Conservation (phyloP, 2,329 filamentous ascomycete species). For the Colletotrichum sp. region DNA sequence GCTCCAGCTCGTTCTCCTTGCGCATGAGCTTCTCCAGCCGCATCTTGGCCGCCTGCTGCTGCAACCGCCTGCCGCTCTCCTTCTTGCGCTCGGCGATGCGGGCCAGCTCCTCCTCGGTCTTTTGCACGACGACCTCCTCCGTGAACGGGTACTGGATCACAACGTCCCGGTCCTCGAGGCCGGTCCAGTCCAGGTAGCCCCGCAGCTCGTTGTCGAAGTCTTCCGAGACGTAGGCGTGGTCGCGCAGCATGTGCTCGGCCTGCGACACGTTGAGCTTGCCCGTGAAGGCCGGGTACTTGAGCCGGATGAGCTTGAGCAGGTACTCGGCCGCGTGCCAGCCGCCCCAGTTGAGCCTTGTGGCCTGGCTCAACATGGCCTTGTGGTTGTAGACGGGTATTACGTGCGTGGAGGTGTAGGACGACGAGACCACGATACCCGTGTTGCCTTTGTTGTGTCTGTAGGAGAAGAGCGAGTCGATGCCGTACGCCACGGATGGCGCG, state of each 20-base stretch:
- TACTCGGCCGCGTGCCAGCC: conserved; percentile 91
- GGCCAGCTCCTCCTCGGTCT: conserved; percentile 92
- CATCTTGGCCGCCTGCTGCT: conserved; percentile 98
- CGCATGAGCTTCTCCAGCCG: conserved; percentile 91
- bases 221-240: conserved; percentile 88
- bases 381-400: conserved; percentile 90
- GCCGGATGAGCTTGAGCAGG: conserved; percentile 82
- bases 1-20: conserved; percentile 94
- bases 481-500: conserved; percentile 88
- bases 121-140: conserved; percentile 87
- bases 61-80: conserved; percentile 87
- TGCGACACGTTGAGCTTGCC: conserved; percentile 87
- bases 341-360: conserved; percentile 93
- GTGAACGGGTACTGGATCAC: conserved; percentile 94
- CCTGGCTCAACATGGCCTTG: conserved; percentile 83
- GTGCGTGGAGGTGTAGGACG: conserved; percentile 92
- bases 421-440: conserved; percentile 88
- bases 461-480: conserved; percentile 95
- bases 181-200: conserved; percentile 86
- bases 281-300: conserved; percentile 92
- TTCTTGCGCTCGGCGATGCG: conserved; percentile 92
- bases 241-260: conserved; percentile 83
- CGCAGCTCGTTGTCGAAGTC: conserved; percentile 82
- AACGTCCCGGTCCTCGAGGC: conserved; percentile 85
- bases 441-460: conserved; percentile 90